Percentiles rank a stretch among this genome's conserved stretches.
These are phyloP conservation scores for Epipyxis sp. DNA, from an alignment of 108 stramenopile genomes.

Conservation along the genomic window DNA sequence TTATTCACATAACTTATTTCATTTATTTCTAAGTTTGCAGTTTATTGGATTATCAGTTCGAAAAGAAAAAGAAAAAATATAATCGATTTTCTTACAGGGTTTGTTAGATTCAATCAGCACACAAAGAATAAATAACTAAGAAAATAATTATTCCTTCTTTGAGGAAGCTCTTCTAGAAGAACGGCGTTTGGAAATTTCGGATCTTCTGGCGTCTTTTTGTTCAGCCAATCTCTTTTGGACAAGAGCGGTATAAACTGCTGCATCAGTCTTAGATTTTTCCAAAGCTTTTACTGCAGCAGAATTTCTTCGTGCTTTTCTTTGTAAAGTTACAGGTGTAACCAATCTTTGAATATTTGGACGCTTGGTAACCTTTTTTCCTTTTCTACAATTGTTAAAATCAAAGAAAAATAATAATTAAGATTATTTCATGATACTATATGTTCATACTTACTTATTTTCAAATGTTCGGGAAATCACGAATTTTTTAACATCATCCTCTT, in stretches of 20 bases:
- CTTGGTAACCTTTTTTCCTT: conserved; percentile 89
- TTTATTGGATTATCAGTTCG: too few species aligned
- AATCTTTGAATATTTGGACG: conserved; percentile 98
- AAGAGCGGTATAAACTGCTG: conserved; percentile 90
- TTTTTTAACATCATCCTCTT: conserved; percentile 98
- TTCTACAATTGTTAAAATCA: too few species aligned
- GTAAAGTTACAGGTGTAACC: conserved; percentile 87
- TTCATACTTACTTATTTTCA: conserved; percentile 70
- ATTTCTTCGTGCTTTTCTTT: conserved; percentile 37
- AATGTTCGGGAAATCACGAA: conserved; percentile 92
- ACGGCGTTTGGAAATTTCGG: conserved; percentile 93
- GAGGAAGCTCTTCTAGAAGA: conserved; percentile 69
- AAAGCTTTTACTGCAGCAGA: background rate
- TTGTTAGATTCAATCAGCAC: too few species aligned
- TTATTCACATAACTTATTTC: too few species aligned
- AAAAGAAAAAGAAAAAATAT: too few species aligned
- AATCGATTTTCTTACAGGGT: too few species aligned
- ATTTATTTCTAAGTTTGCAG: too few species aligned
- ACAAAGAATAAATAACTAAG: too few species aligned
- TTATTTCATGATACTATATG: too few species aligned
- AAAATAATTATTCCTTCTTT: too few species aligned
- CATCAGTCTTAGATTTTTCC: conserved; percentile 71
- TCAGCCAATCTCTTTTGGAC: conserved; percentile 88
- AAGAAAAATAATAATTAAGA: too few species aligned
- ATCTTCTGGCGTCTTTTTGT: conserved; percentile 86